Evolutionary conservation across 2,329 filamentous ascomycete genomes (phyloP).

Genomic region (Dothidotthia symphoricarpi): DNA sequence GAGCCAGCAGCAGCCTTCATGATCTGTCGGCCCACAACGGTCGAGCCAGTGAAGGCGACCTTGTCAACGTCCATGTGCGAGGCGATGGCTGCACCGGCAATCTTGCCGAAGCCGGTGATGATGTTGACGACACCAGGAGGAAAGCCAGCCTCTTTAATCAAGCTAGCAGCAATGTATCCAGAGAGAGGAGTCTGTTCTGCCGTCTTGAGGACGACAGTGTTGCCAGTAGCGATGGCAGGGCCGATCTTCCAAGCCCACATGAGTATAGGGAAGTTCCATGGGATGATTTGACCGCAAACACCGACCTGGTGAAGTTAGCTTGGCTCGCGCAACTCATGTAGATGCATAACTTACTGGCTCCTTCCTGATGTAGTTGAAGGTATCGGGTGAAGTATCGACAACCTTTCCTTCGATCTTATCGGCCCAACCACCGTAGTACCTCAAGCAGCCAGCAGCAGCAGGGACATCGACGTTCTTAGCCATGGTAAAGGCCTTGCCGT

Average conservation of each 20-base stretch:
- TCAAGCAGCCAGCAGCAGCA: slow-evolving; percentile 66
- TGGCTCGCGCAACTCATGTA: not conserved
- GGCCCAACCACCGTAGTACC: slow-evolving; percentile 88
- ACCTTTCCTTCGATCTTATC: slow-evolving; percentile 91
- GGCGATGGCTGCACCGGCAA: slow-evolving; percentile 73
- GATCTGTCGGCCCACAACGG: slow-evolving; percentile 68
- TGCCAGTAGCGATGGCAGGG: slow-evolving; percentile 69
- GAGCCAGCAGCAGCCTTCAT: slow-evolving; percentile 77
- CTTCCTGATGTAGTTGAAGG: slow-evolving; percentile 78
- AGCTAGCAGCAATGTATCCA: slow-evolving; percentile 61
- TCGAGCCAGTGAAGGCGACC: slow-evolving; percentile 79
- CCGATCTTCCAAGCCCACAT: slow-evolving; percentile 84
- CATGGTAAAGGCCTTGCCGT: slow-evolving; percentile 77
- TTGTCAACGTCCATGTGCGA: slow-evolving; percentile 80
- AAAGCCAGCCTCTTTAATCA: slow-evolving; percentile 75
- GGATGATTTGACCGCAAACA: slow-evolving; percentile 84
- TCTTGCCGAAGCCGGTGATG: slow-evolving; percentile 73
- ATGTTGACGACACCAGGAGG: slow-evolving; percentile 75
- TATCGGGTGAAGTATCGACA: slow-evolving; percentile 72
- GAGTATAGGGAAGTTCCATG: slow-evolving; percentile 82
- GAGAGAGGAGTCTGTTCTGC: slow-evolving; percentile 75
- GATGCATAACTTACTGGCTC: slow-evolving; percentile 60
- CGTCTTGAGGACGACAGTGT: slow-evolving; percentile 71
- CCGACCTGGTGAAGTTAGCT: slow-evolving; percentile 54
- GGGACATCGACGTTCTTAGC: slow-evolving; percentile 69